Evolutionary conservation across 75 land plant species (phyloP).

Genomic region (Picea glauca): DNA sequence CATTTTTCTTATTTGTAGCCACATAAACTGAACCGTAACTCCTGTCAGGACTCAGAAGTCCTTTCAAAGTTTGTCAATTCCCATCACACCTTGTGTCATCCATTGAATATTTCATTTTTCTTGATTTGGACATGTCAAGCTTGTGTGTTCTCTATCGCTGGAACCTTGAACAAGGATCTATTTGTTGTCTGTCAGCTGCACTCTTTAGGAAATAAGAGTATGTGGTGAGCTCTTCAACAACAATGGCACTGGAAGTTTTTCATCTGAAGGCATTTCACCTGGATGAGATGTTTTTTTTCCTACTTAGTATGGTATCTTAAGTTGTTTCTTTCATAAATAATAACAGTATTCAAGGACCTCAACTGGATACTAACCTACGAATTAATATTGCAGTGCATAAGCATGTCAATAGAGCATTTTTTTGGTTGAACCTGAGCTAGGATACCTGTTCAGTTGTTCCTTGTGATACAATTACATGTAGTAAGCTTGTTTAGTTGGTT

Average conservation of each 20-base stretch:
- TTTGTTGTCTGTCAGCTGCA: not conserved
- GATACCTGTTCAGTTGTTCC: not conserved
- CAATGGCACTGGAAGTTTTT: not conserved
- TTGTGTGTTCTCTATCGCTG: not conserved
- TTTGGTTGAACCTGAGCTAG: not conserved
- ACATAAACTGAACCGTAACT: not conserved
- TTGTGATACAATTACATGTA: not conserved
- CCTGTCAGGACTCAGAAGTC: too few relatives aligned
- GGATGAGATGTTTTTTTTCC: not conserved
- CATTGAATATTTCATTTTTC: not conserved
- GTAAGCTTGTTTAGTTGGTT: not conserved
- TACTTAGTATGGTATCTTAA: not conserved
- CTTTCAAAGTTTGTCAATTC: too few relatives aligned
- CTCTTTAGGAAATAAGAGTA: not conserved
- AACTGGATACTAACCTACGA: not conserved
- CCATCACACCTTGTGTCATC: too few relatives aligned
- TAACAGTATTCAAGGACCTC: not conserved
- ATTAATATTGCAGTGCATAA: not conserved
- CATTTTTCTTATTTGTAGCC: too few relatives aligned
- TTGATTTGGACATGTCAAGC: not conserved
- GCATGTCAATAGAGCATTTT: not conserved
- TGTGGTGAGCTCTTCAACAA: conserved; percentile 2
- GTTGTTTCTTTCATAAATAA: not conserved
- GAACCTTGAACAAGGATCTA: not conserved
- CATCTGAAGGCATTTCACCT: too few relatives aligned